Evolutionary conservation across 495 filamentous ascomycete species (phyloP).

Genomic region (Lasiosphaeria hispida): DNA sequence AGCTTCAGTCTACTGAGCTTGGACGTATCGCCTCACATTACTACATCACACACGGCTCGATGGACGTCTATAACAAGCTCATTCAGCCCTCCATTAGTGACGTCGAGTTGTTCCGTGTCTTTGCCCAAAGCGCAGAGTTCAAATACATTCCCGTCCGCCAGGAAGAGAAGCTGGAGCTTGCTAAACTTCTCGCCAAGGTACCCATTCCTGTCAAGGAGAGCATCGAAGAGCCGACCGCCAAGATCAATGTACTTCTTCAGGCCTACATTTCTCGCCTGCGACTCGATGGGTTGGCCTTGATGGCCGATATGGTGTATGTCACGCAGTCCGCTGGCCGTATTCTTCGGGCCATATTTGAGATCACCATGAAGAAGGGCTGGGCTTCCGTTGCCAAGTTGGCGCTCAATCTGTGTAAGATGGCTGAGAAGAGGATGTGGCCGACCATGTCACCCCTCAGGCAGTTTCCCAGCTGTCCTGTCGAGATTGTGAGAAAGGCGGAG

Average conservation of each 20-base stretch:
- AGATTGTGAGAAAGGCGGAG: slow-evolving; percentile 89
- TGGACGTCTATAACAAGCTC: slow-evolving; percentile 93
- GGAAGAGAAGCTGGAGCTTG: slow-evolving; percentile 94
- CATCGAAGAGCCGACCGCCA: slow-evolving; percentile 93
- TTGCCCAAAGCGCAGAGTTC: slow-evolving; percentile 95
- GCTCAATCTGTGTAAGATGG: slow-evolving; percentile 97
- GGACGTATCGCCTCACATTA: slow-evolving; percentile 96
- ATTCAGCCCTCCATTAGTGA: slow-evolving; percentile 88
- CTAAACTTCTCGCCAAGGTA: slow-evolving; percentile 84
- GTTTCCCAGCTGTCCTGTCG: slow-evolving; percentile 75
- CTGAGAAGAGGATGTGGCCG: slow-evolving; percentile 98
- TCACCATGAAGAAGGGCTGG: slow-evolving; percentile 94
- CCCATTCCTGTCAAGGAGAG: slow-evolving; percentile 97
- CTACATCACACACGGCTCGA: slow-evolving; percentile 94
- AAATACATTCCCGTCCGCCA: slow-evolving; percentile 98
- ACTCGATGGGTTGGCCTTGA: slow-evolving; percentile 88
- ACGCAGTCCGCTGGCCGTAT: slow-evolving; percentile 98
- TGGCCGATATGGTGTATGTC: slow-evolving; percentile 99
- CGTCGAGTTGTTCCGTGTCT: slow-evolving; percentile 96
- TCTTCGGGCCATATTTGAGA: slow-evolving; percentile 92
- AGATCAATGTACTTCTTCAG: slow-evolving; percentile 98
- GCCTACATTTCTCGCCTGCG: slow-evolving; percentile 95
- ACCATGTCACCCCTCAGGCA: slow-evolving; percentile 96
- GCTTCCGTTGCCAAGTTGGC: slow-evolving; percentile 88
- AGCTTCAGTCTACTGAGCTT: slow-evolving; percentile 86